A percentile compares a stretch with the other conserved stretches of the same genome.
Conservation (phyloP, 805 yeast genomes). For the Pichia membranifaciens region DNA sequence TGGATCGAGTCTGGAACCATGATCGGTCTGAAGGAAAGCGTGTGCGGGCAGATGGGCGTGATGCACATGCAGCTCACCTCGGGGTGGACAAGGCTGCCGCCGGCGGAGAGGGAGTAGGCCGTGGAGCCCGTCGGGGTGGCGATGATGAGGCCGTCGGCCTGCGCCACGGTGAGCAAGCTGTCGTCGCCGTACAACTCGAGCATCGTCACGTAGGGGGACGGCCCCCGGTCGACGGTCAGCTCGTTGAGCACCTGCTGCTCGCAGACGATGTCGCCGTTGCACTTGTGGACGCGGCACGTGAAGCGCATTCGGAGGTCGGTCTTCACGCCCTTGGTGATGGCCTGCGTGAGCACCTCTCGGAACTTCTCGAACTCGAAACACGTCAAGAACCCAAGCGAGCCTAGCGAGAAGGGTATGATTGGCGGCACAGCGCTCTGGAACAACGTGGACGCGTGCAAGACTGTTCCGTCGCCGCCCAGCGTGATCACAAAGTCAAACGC, state of each 20-base stretch:
- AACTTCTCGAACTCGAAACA: conserved; percentile 76
- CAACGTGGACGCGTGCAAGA: conserved; percentile 76
- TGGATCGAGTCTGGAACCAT: conserved; percentile 90
- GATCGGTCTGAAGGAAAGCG: conserved; percentile 87
- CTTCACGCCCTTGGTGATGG: conserved; percentile 65
- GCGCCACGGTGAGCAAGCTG: conserved; percentile 77
- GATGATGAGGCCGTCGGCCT: conserved; percentile 88
- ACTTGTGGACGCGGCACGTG: conserved; percentile 64
- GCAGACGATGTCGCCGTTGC: conserved; percentile 48
- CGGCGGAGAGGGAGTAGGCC: conserved; percentile 91
- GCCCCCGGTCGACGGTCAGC: conserved; percentile 88
- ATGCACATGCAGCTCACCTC: conserved; percentile 88
- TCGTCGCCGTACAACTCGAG: conserved; percentile 87
- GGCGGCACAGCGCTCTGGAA: conserved; percentile 90
- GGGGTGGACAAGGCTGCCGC: conserved; percentile 92
- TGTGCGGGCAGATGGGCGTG: conserved; percentile 95
- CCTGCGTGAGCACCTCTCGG: conserved; percentile 48
- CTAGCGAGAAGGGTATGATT: conserved; percentile 79
- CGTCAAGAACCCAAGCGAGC: conserved; percentile 89
- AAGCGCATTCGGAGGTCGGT: conserved; percentile 83
- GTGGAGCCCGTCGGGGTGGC: conserved; percentile 97
- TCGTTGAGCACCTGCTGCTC: conserved; percentile 84
- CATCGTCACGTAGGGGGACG: conserved; percentile 86
- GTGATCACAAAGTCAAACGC: conserved; percentile 75
- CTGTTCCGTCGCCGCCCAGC: conserved; percentile 97